Percentiles rank a stretch among this genome's conserved stretches.
Conservation (phyloP, 495 filamentous ascomycete genomes). For the Peziza echinospora region DNA sequence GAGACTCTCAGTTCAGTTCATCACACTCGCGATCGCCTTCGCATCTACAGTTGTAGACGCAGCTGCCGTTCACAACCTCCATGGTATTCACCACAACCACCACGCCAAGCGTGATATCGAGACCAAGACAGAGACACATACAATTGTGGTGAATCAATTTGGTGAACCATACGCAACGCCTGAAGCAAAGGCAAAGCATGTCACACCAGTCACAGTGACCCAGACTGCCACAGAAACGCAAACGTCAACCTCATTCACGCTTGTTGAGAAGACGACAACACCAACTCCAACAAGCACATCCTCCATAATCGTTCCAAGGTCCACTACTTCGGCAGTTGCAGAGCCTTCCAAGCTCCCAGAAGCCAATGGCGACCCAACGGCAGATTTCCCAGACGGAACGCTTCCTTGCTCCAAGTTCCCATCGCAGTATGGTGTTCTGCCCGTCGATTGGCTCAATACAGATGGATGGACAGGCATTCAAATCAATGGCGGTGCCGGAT, state of each 20-base stretch:
- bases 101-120: neutral
- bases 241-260: neutral
- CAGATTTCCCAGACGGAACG: conserved; percentile 51
- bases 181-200: neutral
- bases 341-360: neutral
- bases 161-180: neutral
- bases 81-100: neutral
- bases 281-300: neutral
- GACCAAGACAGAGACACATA: neutral
- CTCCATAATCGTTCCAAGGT: neutral
- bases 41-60: neutral
- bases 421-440: conserved; percentile 57
- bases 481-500: conserved; percentile 35
- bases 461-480: conserved; percentile 72
- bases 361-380: neutral
- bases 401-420: conserved; percentile 56
- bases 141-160: neutral
- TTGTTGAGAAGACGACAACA: neutral
- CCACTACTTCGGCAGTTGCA: neutral
- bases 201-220: neutral
- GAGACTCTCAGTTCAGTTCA: neutral
- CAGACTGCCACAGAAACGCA: neutral
- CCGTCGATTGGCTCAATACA: conserved; percentile 42
- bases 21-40: neutral
- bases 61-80: neutral